These are phyloP conservation scores for Pouteria glomerata DNA, from an alignment of 148 eudicot genomes.

Conservation along the genomic window DNA sequence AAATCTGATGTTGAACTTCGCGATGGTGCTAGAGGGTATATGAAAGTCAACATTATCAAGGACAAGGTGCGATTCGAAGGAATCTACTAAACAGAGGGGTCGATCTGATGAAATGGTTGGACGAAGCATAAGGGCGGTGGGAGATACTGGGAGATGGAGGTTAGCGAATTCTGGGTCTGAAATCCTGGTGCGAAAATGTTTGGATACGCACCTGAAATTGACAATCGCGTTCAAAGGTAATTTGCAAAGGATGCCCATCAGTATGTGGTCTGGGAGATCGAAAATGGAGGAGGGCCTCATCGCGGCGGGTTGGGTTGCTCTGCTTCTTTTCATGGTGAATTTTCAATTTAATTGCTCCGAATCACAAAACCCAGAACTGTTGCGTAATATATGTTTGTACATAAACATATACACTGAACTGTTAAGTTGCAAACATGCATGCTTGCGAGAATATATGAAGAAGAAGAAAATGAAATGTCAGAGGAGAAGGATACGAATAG, in stretches of 20 bases:
- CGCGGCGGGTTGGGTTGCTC: not conserved
- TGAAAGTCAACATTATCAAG: too few relatives aligned
- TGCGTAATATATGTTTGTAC: too few relatives aligned
- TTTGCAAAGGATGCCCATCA: not conserved
- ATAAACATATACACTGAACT: too few relatives aligned
- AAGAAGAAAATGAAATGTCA: too few relatives aligned
- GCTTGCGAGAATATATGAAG: too few relatives aligned
- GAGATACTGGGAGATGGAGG: not conserved
- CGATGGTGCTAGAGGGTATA: not conserved
- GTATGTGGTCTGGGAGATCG: not conserved
- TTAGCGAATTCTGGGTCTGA: not conserved
- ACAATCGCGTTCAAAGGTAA: not conserved
- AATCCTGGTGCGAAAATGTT: not conserved
- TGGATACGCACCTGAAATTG: slow-evolving; percentile 2
- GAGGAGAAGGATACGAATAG: too few relatives aligned
- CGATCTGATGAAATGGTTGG: fast-evolving
- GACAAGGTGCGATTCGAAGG: not conserved
- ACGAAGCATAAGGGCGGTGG: not conserved
- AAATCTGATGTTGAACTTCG: not conserved
- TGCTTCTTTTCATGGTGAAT: slow-evolving; percentile 1
- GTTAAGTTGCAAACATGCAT: too few relatives aligned
- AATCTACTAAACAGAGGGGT: not conserved
- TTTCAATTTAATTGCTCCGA: too few relatives aligned
- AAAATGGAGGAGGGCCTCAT: not conserved
- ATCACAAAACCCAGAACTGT: too few relatives aligned